These are phyloP conservation scores for Talaromyces sp. DNA, from an alignment of 2,329 filamentous ascomycete genomes.

Conservation along the genomic window DNA sequence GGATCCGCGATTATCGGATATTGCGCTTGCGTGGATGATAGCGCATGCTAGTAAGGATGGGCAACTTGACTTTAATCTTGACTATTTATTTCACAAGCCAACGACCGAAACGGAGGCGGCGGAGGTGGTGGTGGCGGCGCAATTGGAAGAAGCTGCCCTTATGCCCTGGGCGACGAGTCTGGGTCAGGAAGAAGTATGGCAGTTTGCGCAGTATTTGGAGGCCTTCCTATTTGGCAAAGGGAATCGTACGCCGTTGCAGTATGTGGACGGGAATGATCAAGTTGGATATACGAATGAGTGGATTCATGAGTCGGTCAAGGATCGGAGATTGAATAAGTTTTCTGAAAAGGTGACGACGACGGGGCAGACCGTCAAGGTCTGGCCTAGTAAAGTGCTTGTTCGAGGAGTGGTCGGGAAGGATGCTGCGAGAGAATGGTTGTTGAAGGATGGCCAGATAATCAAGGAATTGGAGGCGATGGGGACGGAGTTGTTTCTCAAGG, in stretches of 20 bases:
- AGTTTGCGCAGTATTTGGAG: slow-evolving; percentile 15
- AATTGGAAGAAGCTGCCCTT: background rate
- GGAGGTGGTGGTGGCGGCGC: background rate
- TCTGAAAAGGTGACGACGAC: background rate
- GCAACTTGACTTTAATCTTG: slow-evolving; percentile 20
- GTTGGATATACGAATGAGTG: slow-evolving; percentile 14
- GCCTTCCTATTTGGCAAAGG: slow-evolving; percentile 12
- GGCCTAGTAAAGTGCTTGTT: slow-evolving; percentile 11
- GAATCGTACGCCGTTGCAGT: slow-evolving; percentile 17
- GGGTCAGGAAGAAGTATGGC: slow-evolving; percentile 10
- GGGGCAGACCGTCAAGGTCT: slow-evolving; percentile 32
- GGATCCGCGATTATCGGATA: slow-evolving; percentile 42
- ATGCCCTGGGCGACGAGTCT: slow-evolving; percentile 19
- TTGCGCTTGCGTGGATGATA: slow-evolving; percentile 55
- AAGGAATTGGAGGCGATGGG: slow-evolving; percentile 4
- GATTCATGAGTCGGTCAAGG: slow-evolving; percentile 14
- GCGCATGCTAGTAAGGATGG: slow-evolving; percentile 34
- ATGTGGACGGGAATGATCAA: slow-evolving; percentile 10
- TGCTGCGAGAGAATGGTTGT: background rate
- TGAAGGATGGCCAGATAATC: slow-evolving; percentile 9
- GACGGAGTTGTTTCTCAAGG: slow-evolving; percentile 15
- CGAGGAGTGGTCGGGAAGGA: background rate
- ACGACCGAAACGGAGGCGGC: no score
- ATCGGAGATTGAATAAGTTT: background rate
- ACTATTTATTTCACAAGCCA: slow-evolving; percentile 21